Evolutionary conservation across 352 stramenopile genomes (phyloP), one percentile per base, ranked within the genome.

Genomic region (Globisporangium iwayamae): DNA sequence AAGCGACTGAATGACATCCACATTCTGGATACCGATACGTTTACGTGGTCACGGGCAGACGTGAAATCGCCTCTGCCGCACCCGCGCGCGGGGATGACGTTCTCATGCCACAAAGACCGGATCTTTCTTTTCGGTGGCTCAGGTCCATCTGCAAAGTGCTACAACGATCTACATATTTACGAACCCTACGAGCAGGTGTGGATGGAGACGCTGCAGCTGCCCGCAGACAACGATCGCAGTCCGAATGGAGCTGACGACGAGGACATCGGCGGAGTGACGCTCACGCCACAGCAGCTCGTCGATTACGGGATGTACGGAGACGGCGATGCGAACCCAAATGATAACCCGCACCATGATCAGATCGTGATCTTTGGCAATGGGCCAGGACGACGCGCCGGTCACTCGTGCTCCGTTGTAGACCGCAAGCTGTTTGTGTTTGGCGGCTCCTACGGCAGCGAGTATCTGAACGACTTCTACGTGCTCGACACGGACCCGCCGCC

Each of bases 1-100:
- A 83, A 96, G 64, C 78, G 94, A 54, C 81, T 99, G 11, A 99
- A 98, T 73, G 96, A 98, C 74, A 90, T 99, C 59, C 90, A 98
- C 75, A 83, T 98, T 38, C 78, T 99, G n/a, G 85, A 98, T 68
- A 97, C 89, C 8, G 67, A 57, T 16, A 95, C 81, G 28, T 87
- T 89, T 55, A 90, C 79, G n/a, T 99, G 95, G 96, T 94, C 93
- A 1, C 63, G 72, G 3, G 78, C 91, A 51, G 73, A 75, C 47
- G 63, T 82, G 16, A 70, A 73, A 30, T 77, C 84, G 7, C 72
- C 87, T 10, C 78, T 96, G 54, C 94, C 94, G 7, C 88, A 97
- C 68, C 94, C 96, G 9, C 72, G 94, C 47, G 93, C 94, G 0
- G 96, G 94, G 20, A 98, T 99, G 96, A 98, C 92, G n/a, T 90